phyloP scores from a whole-genome alignment of 2,329 filamentous ascomycete genomes.

The Aspergillus tamarii region DNA sequence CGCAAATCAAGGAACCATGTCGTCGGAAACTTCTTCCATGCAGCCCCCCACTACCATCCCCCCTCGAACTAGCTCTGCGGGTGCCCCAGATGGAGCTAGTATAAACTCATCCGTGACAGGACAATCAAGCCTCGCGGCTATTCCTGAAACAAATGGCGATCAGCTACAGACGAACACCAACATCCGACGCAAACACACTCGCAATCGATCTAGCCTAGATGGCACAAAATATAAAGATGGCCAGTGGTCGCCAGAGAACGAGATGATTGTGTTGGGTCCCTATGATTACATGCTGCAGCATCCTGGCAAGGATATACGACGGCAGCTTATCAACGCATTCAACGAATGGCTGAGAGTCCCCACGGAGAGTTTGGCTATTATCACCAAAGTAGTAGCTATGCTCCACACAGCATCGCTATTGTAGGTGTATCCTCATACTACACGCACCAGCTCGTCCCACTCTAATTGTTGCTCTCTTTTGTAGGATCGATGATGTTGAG shows the following conservation, averaged over 20 bases:
- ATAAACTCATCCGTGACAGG: conserved; percentile 10
- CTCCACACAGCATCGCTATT: conserved; percentile 51
- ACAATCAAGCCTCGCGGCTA: conserved; percentile 53
- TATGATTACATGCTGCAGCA: conserved; percentile 50
- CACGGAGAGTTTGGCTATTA: conserved; percentile 42
- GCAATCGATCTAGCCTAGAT: conserved; percentile 43
- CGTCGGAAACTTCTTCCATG: conserved; percentile 34
- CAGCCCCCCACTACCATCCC: conserved; percentile 70
- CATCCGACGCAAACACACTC: conserved; percentile 30
- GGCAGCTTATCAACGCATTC: conserved; percentile 49
- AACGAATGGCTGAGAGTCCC: conserved; percentile 50
- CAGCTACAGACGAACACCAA: conserved; percentile 29
- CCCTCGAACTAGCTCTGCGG: conserved; percentile 71
- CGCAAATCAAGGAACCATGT: conserved; percentile 4
- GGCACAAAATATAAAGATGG: conserved; percentile 44
- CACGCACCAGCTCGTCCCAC: background rate
- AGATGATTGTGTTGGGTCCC: conserved; percentile 47
- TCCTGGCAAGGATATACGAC: conserved; percentile 50
- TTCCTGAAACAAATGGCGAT: conserved; percentile 63
- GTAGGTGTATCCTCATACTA: conserved; percentile 27
- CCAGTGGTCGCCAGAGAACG: conserved; percentile 43
- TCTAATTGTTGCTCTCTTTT: conserved; percentile 3
- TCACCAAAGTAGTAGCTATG: conserved; percentile 49
- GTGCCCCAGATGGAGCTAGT: conserved; percentile 42
- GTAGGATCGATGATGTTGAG: conserved; percentile 54